phyloP scores from a whole-genome alignment of 2,329 filamentous ascomycete genomes.

The Tolypocladium guangdongense region DNA sequence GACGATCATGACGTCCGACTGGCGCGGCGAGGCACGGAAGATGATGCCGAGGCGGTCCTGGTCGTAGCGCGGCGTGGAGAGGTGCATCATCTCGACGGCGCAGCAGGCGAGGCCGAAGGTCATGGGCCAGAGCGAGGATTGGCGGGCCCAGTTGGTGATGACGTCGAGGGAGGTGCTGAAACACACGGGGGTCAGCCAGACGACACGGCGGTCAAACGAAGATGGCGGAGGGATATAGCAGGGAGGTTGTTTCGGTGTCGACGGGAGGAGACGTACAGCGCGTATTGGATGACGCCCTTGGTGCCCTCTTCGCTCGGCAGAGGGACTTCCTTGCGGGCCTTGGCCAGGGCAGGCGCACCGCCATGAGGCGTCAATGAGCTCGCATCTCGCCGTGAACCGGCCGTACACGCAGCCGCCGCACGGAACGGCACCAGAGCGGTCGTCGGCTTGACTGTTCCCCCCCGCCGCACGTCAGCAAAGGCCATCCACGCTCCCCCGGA shows the following conservation, averaged over 20 bases:
- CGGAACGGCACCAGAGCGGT: constrained; percentile 53
- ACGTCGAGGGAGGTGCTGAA: constrained; percentile 65
- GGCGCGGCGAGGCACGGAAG: constrained; percentile 77
- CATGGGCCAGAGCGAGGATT: constrained; percentile 80
- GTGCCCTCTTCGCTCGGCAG: constrained; percentile 68
- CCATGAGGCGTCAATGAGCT: constrained; percentile 42
- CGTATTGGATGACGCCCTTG: constrained; percentile 75
- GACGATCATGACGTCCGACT: constrained; percentile 90
- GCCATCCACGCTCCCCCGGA: background rate
- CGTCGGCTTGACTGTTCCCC: constrained; percentile 53
- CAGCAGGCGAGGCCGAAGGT: constrained; percentile 85
- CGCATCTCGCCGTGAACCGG: constrained; percentile 55
- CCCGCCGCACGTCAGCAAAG: background rate
- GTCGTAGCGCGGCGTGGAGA: constrained; percentile 80
- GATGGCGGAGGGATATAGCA: background rate
- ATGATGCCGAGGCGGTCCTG: constrained; percentile 84
- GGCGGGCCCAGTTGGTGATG: constrained; percentile 73
- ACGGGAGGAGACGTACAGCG: constrained; percentile 51
- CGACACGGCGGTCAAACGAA: background rate
- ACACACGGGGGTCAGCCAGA: constrained; percentile 1
- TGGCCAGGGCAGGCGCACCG: constrained; percentile 40
- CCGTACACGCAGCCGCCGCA: constrained; percentile 52
- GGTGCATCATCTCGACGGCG: constrained; percentile 87
- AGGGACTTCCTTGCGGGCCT: constrained; percentile 59
- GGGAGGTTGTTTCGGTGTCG: background rate